Percentiles rank a stretch among this genome's conserved stretches.
Conservation (phyloP, 1,284 basidiomycete species). For the Austroboletus sp. region DNA sequence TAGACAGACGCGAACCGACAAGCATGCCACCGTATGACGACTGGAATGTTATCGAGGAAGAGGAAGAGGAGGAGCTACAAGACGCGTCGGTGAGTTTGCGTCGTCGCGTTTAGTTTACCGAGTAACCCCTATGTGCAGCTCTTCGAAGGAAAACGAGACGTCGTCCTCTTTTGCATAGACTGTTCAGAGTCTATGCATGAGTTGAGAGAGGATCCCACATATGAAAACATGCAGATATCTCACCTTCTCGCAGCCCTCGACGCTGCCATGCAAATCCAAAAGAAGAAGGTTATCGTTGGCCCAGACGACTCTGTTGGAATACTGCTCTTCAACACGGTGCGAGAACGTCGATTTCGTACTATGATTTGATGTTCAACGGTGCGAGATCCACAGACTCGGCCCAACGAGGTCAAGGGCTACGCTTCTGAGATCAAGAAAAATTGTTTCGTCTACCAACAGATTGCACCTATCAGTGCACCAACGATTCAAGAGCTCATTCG, state of each 20-base stretch:
- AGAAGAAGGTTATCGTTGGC: slow-evolving; percentile 82
- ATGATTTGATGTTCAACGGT: slow-evolving; percentile 7
- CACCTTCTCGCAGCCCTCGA: slow-evolving; percentile 69
- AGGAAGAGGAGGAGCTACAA: slow-evolving; percentile 73
- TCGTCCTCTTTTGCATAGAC: slow-evolving; percentile 90
- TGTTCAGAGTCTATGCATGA: slow-evolving; percentile 85
- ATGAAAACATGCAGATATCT: slow-evolving; percentile 57
- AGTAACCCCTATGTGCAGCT: slow-evolving; percentile 41
- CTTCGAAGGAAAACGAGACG: slow-evolving; percentile 70
- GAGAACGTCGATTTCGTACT: slow-evolving; percentile 18
- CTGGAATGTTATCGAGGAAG: slow-evolving; percentile 68
- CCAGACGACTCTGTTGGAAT: slow-evolving; percentile 87
- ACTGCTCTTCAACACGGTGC: slow-evolving; percentile 86
- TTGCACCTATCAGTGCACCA: slow-evolving; percentile 73
- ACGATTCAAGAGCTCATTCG: slow-evolving; percentile 69
- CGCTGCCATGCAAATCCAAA: slow-evolving; percentile 77
- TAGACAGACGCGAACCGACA: too few relatives aligned
- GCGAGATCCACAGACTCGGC: slow-evolving; percentile 39
- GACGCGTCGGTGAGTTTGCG: slow-evolving; percentile 47
- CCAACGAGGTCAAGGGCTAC: slow-evolving; percentile 45
- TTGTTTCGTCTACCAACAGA: slow-evolving; percentile 69
- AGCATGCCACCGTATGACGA: slow-evolving; percentile 59
- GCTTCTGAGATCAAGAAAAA: slow-evolving; percentile 69
- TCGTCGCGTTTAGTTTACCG: background rate
- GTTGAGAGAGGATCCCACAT: slow-evolving; percentile 55